A percentile compares a stretch with the other conserved stretches of the same genome.
Conservation (phyloP, 768 basidiomycete species). For the Lentinula sp. region DNA sequence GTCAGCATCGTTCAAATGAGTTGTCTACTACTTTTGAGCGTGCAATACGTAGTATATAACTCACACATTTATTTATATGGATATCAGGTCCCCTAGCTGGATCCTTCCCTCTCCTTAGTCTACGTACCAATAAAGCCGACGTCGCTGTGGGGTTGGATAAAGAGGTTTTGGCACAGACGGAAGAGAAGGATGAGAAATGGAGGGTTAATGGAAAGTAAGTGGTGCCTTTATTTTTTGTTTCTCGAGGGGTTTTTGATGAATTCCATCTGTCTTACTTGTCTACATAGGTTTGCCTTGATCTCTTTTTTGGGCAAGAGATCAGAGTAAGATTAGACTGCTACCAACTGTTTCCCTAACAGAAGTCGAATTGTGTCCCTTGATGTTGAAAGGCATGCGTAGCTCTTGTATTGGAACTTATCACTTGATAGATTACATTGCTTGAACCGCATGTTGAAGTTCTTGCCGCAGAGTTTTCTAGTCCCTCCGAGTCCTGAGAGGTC, state of each 20-base stretch:
- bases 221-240: neutral
- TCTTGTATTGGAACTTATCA: no score
- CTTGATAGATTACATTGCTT: no score
- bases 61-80: no score
- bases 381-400: no score
- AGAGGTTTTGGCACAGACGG: slow-evolving; percentile 63
- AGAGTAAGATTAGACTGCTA: neutral
- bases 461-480: no score
- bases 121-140: slow-evolving; percentile 95
- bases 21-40: slow-evolving; percentile 3
- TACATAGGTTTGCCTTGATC: slow-evolving; percentile 37
- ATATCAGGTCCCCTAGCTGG: slow-evolving; percentile 67
- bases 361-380: no score
- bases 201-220: slow-evolving; percentile 73
- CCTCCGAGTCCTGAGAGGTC: no score
- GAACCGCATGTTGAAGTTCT: no score
- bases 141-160: slow-evolving; percentile 79
- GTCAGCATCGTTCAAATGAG: slow-evolving; percentile 24
- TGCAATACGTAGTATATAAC: no score
- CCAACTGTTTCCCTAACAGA: no score
- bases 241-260: neutral
- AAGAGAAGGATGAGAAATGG: slow-evolving; percentile 66
- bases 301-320: slow-evolving; percentile 20
- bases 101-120: slow-evolving; percentile 73
- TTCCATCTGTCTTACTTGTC: neutral